These are phyloP conservation scores for Venturia nashicola DNA, from an alignment of 2,329 filamentous ascomycete genomes.

Conservation along the genomic window DNA sequence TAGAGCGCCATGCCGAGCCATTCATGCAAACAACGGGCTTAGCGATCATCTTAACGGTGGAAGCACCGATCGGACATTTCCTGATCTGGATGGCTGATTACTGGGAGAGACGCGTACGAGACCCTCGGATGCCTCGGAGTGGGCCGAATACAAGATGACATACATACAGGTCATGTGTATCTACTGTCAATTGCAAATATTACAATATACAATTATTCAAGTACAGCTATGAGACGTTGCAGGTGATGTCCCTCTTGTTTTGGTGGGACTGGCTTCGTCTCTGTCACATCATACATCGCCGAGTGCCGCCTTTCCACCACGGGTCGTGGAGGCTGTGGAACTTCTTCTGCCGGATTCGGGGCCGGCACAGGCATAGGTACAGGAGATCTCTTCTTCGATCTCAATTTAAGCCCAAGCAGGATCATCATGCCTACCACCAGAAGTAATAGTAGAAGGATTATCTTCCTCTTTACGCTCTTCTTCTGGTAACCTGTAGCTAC, in stretches of 20 bases:
- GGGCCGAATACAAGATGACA: background rate
- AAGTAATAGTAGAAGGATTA: constrained; percentile 77
- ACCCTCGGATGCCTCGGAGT: background rate
- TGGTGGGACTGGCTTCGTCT: too few species aligned
- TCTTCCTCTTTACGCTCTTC: constrained; percentile 78
- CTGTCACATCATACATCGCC: background rate
- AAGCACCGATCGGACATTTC: background rate
- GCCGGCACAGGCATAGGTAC: background rate
- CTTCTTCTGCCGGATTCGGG: background rate
- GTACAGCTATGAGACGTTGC: too few species aligned
- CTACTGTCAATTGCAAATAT: too few species aligned
- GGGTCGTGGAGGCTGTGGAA: background rate
- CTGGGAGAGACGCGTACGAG: background rate
- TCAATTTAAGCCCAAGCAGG: constrained; percentile 76
- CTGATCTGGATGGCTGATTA: background rate
- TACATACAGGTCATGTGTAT: background rate
- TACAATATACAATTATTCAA: background rate
- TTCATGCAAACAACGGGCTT: too few species aligned
- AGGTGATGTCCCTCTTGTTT: background rate
- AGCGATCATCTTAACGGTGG: background rate
- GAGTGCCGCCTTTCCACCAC: background rate
- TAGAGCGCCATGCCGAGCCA: too few species aligned
- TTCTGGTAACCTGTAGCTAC: constrained; percentile 82
- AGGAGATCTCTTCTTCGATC: constrained; percentile 25
- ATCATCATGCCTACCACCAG: constrained; percentile 76